Base-by-base conservation (phyloP, 805 yeast genomes). In the Suhomyces vadensis region DNA sequence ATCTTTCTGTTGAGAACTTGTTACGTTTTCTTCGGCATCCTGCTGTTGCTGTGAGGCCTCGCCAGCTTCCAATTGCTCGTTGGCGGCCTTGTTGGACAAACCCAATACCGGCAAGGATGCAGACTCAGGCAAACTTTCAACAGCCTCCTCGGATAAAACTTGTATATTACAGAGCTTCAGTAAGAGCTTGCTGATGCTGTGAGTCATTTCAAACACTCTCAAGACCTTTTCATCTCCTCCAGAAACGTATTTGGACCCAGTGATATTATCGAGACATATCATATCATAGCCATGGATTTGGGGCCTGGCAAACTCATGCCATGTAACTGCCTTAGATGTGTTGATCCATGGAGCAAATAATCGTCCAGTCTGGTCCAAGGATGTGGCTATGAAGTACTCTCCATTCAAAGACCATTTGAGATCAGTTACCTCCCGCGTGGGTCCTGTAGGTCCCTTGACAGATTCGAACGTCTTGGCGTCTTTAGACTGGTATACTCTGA, bases 201-300 rank as follows among this genome's bases (percentile, higher is more conserved):
- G 77, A 10, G 99, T 96, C 69, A 87, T 85, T 52, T 86, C 91
- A 61, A 95, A 94, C 0, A 90, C 87, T 53, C 99, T 74, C 50
- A 92, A 64, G 8, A 89, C 82, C 67, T 94, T 95, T 59, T 94
- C 99, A 60, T 95, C 99, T 38, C 97, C 98, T 11, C 91, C 98
- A 42, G 96, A 87, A 3, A 91, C 86, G 67, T 87, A 92, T 50
- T 77, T 70, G 1, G 85, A 73, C 39, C 73, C 65, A 13, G 78
- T 65, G 10, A 94, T 63, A 9, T 85, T 73, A 29, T 82, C 79
- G 6, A 87, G 71, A 52, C 96, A 82, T 29, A 87, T 75, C 97
- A 94, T 90, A 59, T 94, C 98, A 60, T 89, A 94, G 6, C 99
- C 99, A 63, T 94, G 99, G 50, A 94, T 94, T 64, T 94, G 99